Base-by-base conservation (phyloP, 2,329 filamentous ascomycete genomes). In the Alternaria incomplexa region DNA sequence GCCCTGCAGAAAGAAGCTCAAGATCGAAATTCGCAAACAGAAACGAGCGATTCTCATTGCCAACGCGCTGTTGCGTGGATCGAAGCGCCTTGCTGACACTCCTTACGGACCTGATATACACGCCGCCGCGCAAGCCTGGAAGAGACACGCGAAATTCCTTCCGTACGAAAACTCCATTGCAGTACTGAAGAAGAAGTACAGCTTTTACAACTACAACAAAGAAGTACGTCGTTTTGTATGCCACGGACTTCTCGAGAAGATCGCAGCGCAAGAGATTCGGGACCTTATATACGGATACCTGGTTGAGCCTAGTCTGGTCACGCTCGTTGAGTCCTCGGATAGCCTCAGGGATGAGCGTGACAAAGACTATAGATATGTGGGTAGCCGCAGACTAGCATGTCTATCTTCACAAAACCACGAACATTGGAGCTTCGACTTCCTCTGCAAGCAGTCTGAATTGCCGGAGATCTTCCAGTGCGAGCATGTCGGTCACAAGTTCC, bases 241-340 rank as follows among this genome's bases (percentile, higher is more conserved):
- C 22, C 17, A 45, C 6, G 17, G 20, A 22, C 43, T 45, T 13
- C 43, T 45, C 43, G 43, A 20, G 17, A 45, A 45, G 43, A 22
- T 45, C 0, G 0, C 43, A 45, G 43, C 43, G 17, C 43, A 0
- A 22, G 43, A 45, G 10, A 45, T 45, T 4, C 11, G 43, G 10
- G 43, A 45, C 43, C 43, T 8, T 0, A 45, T 45, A 12, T 22
- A 45, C 11, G 43, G 43, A 45, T 45, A 45, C 2, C 43, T 45
- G 2, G 15, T 43, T 10, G n/a, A 6, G 3, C n/a, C 36, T 1
- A 0, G 36, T 43, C 2, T 1, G 0, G 36, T 17, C 1, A 43
- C 1, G 36, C 30, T 32, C 10, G 1, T 12, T n/a, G n/a, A n/a
- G n/a, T n/a, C n/a, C n/a, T n/a, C n/a, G n/a, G n/a, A n/a, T n/a